Percentiles rank a stretch among this genome's conserved stretches.
Conservation (phyloP, 192 early-diverging fungal genomes). For the Endogone sp. region DNA sequence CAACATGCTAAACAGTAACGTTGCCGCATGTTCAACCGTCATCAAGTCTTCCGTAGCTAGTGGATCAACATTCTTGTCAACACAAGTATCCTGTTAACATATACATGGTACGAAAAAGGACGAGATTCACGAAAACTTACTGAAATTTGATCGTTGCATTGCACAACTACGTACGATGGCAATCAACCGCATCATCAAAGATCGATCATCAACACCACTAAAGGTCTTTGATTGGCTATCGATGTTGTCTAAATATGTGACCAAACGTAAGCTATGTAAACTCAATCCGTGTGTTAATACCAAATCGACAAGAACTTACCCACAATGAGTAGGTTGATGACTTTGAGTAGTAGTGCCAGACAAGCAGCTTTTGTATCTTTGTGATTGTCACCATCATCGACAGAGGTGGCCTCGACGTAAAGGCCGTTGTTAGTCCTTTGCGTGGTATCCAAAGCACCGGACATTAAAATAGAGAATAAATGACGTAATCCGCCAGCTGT, state of each 20-base stretch:
- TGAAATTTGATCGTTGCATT: background rate
- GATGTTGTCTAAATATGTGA: background rate
- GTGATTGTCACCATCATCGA: conserved; percentile 2
- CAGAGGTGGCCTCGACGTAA: background rate
- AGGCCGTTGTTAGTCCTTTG: background rate
- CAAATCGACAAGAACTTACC: conserved; percentile 9
- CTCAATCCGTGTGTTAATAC: too few species aligned
- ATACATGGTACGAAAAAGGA: background rate
- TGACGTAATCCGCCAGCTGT: conserved; percentile 33
- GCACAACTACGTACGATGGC: background rate
- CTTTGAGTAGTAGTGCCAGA: conserved; percentile 17
- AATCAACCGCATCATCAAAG: background rate
- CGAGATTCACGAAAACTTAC: background rate
- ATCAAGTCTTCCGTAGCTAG: conserved; percentile 16
- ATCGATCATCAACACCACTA: background rate
- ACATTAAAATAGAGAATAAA: conserved; percentile 26
- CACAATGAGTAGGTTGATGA: conserved; percentile 14
- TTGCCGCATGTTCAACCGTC: conserved; percentile 14
- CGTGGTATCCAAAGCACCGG: background rate
- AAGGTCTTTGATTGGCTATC: background rate
- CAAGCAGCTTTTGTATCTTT: conserved; percentile 18
- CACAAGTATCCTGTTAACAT: background rate
- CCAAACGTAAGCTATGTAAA: too few species aligned
- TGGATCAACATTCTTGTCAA: background rate
- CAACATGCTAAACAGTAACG: conserved; percentile 13